Evolutionary conservation across 2,329 filamentous ascomycete species (phyloP), one percentile per base, ranked within the genome.

Genomic region (Xylariales sp.): DNA sequence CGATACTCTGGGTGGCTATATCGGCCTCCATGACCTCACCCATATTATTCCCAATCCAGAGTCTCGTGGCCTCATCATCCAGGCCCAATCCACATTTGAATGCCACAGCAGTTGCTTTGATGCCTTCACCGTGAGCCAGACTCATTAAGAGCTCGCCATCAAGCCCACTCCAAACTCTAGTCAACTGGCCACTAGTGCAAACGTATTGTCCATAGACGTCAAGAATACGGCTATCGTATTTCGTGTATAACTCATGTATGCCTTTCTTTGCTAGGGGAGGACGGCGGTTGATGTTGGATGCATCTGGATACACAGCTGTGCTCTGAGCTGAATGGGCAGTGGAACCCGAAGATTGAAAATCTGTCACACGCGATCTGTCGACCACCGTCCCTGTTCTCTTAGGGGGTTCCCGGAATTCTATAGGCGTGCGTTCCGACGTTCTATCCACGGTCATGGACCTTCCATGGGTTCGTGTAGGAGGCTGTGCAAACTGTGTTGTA

Each of bases 11-110:
- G 1, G 81, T 82, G 3, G 72, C 67, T 38, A 97, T 78, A 57
- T 98, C 90, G 30, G 95, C 76, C 63, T 98, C 93, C 56, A 90
- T 79, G 27, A 98, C 70, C 46, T 98, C 93, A 33, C 93, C 93
- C 6, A 79, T 71, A 49, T 85, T 95, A 29, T 85, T 96, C 6
- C 93, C 93, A 21, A 97, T 77, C 93, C 93, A 98, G 17, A 98
- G 51, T 12, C 81, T 75, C 38, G 76, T 75, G 5, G 89, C 91
- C 61, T 97, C 91, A 32, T 90, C 81, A 41, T 88, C 78, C 1
- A 91, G 76, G 46, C 85, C 78, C 3, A 74, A 69, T 1, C 83
- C 85, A 3, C 91, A 89, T 56, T 95, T 94, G 63, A 98, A 98
- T 0, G 80, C 76, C 5, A 96, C 68, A 2, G 89, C 80, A 2